Evolutionary conservation across 768 basidiomycete genomes (phyloP).

Genomic region (Boletus coccyginus): DNA sequence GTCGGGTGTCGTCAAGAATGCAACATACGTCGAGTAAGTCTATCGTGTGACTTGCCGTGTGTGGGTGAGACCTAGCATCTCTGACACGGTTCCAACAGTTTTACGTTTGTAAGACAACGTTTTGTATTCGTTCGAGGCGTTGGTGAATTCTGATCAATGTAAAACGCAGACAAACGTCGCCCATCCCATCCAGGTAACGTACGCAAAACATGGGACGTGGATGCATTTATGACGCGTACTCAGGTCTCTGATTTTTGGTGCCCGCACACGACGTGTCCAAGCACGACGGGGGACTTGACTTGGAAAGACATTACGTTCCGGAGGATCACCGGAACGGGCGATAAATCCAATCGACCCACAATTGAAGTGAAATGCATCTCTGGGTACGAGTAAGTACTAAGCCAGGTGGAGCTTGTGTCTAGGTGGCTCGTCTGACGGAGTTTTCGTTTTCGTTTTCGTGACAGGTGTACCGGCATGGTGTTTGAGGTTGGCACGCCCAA

Average conservation of each 20-base stretch:
- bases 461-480: background rate
- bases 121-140: no score
- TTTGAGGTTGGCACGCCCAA: constrained; percentile 10
- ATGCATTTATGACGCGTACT: background rate
- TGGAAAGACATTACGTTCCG: constrained; percentile 10
- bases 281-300: background rate
- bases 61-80: background rate
- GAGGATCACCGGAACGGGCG: constrained; percentile 7
- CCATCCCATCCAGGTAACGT: constrained; percentile 11
- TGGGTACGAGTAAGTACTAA: background rate
- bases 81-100: constrained; percentile 1
- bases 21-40: constrained; percentile 11
- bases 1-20: constrained; percentile 7
- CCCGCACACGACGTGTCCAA: background rate
- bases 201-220: no score
- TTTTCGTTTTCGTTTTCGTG: background rate
- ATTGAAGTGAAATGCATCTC: background rate
- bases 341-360: background rate
- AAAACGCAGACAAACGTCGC: background rate
- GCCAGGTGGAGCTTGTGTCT: background rate
- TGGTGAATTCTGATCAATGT: background rate
- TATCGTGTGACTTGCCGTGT: background rate
- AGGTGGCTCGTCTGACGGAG: background rate
- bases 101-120: constrained; percentile 7
- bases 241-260: constrained; percentile 9